A percentile compares a stretch with the other conserved stretches of the same genome.
These are phyloP conservation scores for Candida quercuum DNA, from an alignment of 805 yeast genomes.

Conservation along the genomic window DNA sequence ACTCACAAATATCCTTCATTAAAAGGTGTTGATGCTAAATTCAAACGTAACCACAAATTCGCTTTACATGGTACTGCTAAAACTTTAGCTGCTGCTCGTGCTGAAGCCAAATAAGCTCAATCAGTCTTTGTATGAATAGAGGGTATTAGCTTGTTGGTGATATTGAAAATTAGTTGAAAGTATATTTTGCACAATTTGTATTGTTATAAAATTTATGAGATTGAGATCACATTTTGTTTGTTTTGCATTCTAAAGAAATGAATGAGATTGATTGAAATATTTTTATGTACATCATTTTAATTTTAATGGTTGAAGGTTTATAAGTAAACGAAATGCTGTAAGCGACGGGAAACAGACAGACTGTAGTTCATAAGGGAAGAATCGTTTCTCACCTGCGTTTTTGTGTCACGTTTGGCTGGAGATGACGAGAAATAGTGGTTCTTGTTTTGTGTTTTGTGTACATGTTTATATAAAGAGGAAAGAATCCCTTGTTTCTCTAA, in stretches of 20 bases:
- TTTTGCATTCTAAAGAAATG: background rate
- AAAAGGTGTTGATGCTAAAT: conserved; percentile 99
- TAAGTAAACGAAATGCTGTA: background rate
- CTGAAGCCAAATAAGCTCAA: conserved; percentile 32
- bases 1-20: conserved; percentile 97
- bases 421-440: no score
- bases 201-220: background rate
- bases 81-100: conserved; percentile 82
- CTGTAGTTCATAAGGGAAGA: no score
- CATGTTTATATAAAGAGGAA: no score
- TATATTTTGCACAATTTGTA: conserved; percentile 1
- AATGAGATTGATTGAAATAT: conserved; percentile 1
- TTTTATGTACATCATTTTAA: conserved; percentile 22
- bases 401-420: no score
- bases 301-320: conserved; percentile 17
- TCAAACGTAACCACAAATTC: conserved; percentile 98
- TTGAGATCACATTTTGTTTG: background rate
- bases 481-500: no score
- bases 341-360: no score
- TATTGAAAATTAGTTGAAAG: background rate
- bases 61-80: conserved; percentile 97
- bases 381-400: no score
- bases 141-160: background rate
- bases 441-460: no score
- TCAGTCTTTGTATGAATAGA: background rate